Conservation (phyloP, 1,139 yeast genomes). For the Zygoascus sp. region DNA sequence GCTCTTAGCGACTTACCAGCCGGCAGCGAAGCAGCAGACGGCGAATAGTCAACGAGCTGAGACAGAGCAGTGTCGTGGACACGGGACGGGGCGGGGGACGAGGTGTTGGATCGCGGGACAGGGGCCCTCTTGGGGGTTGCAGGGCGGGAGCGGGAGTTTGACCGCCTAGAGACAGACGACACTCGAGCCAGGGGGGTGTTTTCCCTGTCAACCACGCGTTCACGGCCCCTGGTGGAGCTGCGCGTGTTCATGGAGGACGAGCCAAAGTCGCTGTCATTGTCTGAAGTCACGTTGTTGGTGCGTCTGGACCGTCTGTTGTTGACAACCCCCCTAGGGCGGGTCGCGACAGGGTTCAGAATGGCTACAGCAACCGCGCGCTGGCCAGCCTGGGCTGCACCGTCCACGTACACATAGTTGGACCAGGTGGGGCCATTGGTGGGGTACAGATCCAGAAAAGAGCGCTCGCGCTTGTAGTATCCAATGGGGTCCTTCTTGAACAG, state of each 20-base stretch:
- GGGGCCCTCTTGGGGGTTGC: slow-evolving; percentile 16
- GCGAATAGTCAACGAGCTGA: slow-evolving; percentile 65
- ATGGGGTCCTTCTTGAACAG: slow-evolving; percentile 29
- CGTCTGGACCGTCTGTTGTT: slow-evolving; percentile 4
- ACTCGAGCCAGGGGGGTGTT: slow-evolving; percentile 5
- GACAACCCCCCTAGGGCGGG: slow-evolving; percentile 10
- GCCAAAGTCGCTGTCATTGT: slow-evolving; percentile 13
- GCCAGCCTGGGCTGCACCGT: slow-evolving; percentile 14
- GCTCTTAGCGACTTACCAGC: slow-evolving; percentile 71
- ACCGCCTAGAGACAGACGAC: slow-evolving; percentile 1
- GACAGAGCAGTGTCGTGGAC: slow-evolving; percentile 40
- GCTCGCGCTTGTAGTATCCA: slow-evolving; percentile 30
- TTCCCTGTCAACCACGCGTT: slow-evolving; percentile 6
- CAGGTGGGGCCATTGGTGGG: slow-evolving; percentile 33
- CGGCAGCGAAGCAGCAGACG: slow-evolving; percentile 60
- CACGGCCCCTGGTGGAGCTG: slow-evolving; percentile 7
- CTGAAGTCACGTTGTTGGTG: slow-evolving; percentile 2
- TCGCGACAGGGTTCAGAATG: slow-evolving; percentile 9
- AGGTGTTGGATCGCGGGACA: slow-evolving; percentile 17
- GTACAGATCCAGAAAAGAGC: slow-evolving; percentile 29
- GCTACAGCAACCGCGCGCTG: slow-evolving; percentile 8
- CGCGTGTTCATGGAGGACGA: slow-evolving; percentile 8
- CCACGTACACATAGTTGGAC: slow-evolving; percentile 27
- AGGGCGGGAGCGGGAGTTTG: slow-evolving; percentile 13
- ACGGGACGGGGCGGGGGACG: slow-evolving; percentile 20